These are phyloP conservation scores for Scedosporium minutisporum DNA, from an alignment of 2,329 filamentous ascomycete species.

Conservation along the genomic window DNA sequence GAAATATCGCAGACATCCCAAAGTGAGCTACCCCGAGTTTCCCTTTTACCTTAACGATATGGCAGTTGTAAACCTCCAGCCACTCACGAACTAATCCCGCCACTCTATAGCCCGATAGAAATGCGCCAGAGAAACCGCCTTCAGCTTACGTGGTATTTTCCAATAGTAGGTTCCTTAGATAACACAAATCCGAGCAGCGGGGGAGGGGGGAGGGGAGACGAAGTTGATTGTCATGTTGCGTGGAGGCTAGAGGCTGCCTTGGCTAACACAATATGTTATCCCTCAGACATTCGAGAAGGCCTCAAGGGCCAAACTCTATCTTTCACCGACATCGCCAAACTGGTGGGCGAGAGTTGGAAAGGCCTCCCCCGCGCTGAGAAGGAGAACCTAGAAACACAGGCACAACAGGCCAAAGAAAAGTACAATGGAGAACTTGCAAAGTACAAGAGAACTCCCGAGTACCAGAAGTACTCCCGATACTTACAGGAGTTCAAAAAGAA, in stretches of 20 bases:
- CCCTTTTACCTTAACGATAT: background rate
- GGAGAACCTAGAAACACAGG: slow-evolving; percentile 63
- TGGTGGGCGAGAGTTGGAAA: slow-evolving; percentile 77
- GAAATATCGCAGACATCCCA: slow-evolving; percentile 70
- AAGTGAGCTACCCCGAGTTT: slow-evolving; percentile 37
- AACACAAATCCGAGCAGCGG: too few species aligned
- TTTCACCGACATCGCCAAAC: slow-evolving; percentile 75
- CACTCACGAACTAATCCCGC: background rate
- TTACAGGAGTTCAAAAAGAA: slow-evolving; percentile 69
- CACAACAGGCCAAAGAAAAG: slow-evolving; percentile 63
- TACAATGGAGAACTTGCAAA: slow-evolving; percentile 63
- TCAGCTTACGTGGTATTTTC: slow-evolving; percentile 82
- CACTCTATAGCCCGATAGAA: slow-evolving; percentile 54
- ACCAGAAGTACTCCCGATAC: slow-evolving; percentile 60
- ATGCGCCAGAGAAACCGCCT: slow-evolving; percentile 69
- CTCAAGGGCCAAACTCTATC: slow-evolving; percentile 66
- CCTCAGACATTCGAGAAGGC: slow-evolving; percentile 62
- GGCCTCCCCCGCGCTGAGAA: slow-evolving; percentile 56
- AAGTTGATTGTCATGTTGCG: background rate
- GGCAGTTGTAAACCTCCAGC: background rate
- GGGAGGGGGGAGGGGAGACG: too few species aligned
- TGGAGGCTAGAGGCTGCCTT: background rate
- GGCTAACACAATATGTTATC: background rate
- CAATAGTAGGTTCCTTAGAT: slow-evolving; percentile 52
- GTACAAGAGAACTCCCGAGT: slow-evolving; percentile 69